Evolutionary conservation across 2,329 filamentous ascomycete species (phyloP).

Genomic region (Stachybotrys chlorohalonatus): DNA sequence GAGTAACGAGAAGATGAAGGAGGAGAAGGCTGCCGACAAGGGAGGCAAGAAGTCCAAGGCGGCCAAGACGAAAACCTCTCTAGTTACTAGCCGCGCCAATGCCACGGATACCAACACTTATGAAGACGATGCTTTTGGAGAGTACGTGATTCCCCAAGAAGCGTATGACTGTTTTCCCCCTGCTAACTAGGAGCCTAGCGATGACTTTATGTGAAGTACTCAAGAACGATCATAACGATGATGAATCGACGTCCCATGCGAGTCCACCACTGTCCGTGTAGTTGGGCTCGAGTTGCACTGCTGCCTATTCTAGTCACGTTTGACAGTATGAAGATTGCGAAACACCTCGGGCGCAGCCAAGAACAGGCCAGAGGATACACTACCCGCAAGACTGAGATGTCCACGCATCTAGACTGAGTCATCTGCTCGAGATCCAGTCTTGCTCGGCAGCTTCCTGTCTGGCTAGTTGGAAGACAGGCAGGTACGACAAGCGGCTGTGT

Average conservation of each 20-base stretch:
- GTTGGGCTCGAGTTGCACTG: background rate
- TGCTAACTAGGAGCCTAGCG: slow-evolving; percentile 32
- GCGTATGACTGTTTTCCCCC: background rate
- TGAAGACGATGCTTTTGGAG: slow-evolving; percentile 71
- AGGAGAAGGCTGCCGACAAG: slow-evolving; percentile 92
- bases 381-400: too few species aligned
- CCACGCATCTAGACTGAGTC: too few species aligned
- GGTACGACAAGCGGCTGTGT: too few species aligned
- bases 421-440: too few species aligned
- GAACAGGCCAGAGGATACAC: too few species aligned
- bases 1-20: slow-evolving; percentile 96
- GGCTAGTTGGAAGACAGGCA: too few species aligned
- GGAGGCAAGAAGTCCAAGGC: slow-evolving; percentile 95
- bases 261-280: background rate
- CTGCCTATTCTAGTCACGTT: too few species aligned
- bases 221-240: background rate
- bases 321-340: too few species aligned
- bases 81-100: slow-evolving; percentile 57
- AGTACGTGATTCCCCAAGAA: slow-evolving; percentile 48
- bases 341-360: too few species aligned
- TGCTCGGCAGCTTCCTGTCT: too few species aligned
- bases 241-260: background rate
- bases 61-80: slow-evolving; percentile 83
- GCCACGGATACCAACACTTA: slow-evolving; percentile 68
- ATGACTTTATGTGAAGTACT: slow-evolving; percentile 61